Evolutionary conservation across 2,329 filamentous ascomycete genomes (phyloP).

Genomic region (Xylaria sp.): DNA sequence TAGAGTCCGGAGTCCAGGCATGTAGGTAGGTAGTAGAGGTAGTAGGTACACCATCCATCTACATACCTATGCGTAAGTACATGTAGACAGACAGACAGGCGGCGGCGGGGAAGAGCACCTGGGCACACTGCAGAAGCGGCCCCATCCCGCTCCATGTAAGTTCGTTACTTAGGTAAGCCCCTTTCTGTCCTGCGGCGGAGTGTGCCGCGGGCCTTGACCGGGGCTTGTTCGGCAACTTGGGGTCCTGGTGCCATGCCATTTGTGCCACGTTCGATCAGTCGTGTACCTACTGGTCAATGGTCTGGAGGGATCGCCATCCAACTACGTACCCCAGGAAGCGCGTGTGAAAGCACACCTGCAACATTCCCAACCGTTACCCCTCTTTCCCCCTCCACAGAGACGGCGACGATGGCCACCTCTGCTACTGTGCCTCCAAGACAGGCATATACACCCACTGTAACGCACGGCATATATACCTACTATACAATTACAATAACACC

Average conservation of each 20-base stretch:
- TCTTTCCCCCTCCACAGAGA: background rate
- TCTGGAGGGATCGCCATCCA: background rate
- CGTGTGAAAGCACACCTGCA: background rate
- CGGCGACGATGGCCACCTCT: too few species aligned
- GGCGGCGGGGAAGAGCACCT: too few species aligned
- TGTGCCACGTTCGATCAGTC: slow-evolving; percentile 9
- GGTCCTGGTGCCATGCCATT: too few species aligned
- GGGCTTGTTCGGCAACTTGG: slow-evolving; percentile 32
- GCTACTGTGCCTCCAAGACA: too few species aligned
- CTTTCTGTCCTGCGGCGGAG: slow-evolving; percentile 10
- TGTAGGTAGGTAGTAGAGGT: too few species aligned
- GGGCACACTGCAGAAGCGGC: slow-evolving; percentile 35
- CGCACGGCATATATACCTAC: too few species aligned
- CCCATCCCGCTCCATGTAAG: slow-evolving; percentile 22
- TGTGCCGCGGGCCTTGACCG: slow-evolving; percentile 3
- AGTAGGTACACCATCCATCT: too few species aligned
- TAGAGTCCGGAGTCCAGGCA: too few species aligned
- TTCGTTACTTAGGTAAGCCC: slow-evolving; percentile 4
- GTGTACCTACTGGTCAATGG: background rate
- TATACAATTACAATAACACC: too few species aligned
- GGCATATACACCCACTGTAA: too few species aligned
- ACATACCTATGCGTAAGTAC: too few species aligned
- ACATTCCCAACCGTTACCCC: background rate
- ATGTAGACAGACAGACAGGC: background rate
- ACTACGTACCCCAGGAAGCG: too few species aligned